Conservation (phyloP, 2,329 filamentous ascomycete genomes). For the Aaosphaeria arxii region DNA sequence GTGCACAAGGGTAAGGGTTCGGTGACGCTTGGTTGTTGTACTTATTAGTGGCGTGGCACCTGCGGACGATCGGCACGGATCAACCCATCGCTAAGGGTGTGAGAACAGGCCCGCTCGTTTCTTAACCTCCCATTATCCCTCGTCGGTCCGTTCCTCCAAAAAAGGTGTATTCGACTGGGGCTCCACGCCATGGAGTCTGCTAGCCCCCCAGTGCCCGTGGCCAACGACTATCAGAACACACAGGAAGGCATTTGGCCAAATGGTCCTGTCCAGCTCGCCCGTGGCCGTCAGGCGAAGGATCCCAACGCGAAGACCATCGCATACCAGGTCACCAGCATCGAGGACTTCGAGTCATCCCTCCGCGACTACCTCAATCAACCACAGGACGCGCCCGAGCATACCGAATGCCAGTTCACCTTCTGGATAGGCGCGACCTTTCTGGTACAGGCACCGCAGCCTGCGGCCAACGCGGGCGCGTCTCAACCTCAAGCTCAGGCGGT, state of each 20-base stretch:
- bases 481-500: slow-evolving; percentile 2
- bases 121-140: neutral
- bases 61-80: too few species aligned
- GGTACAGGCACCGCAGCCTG: slow-evolving; percentile 13
- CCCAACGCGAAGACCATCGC: slow-evolving; percentile 30
- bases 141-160: neutral
- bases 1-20: too few species aligned
- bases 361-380: slow-evolving; percentile 32
- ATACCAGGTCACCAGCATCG: slow-evolving; percentile 28
- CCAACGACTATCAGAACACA: slow-evolving; percentile 8
- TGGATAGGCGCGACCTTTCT: slow-evolving; percentile 37
- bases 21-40: too few species aligned
- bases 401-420: slow-evolving; percentile 37
- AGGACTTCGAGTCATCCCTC: slow-evolving; percentile 36
- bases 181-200: slow-evolving; percentile 4
- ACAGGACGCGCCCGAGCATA: slow-evolving; percentile 34
- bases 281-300: slow-evolving; percentile 38
- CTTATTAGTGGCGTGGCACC: too few species aligned
- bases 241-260: slow-evolving; percentile 15
- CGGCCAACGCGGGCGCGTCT: slow-evolving; percentile 2
- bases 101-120: neutral
- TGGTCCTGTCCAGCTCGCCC: slow-evolving; percentile 29
- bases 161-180: slow-evolving; percentile 3
- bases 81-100: too few species aligned
- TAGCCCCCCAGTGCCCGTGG: slow-evolving; percentile 2